phyloP scores from a whole-genome alignment of 768 basidiomycete species.

The Sporobolomyces phaffii region DNA sequence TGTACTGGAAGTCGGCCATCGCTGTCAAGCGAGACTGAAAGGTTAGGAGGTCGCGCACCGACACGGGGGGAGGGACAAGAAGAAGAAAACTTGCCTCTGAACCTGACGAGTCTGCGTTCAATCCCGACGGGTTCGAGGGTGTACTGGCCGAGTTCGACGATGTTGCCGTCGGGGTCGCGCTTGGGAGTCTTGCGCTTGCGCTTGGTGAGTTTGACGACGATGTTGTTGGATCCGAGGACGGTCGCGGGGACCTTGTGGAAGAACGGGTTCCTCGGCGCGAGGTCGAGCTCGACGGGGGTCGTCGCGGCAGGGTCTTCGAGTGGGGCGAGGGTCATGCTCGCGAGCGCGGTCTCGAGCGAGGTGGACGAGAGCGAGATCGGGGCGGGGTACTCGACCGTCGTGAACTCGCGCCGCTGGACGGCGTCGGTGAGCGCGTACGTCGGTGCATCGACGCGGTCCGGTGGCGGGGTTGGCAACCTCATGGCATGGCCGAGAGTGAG shows the following conservation, averaged over 20 bases:
- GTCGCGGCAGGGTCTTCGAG: conserved; percentile 51
- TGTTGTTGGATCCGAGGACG: conserved; percentile 56
- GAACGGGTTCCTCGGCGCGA: conserved; percentile 67
- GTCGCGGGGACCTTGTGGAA: conserved; percentile 78
- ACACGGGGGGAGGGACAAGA: conserved; percentile 41
- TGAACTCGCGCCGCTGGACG: background rate
- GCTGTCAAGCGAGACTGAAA: conserved; percentile 51
- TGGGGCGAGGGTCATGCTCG: conserved; percentile 76
- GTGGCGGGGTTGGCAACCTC: conserved; percentile 13
- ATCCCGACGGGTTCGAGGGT: conserved; percentile 66
- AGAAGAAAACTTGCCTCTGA: conserved; percentile 63
- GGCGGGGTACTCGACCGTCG: conserved; percentile 17
- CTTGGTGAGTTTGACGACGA: conserved; percentile 76
- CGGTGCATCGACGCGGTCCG: background rate
- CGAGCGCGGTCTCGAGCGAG: conserved; percentile 9
- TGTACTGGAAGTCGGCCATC: conserved; percentile 90
- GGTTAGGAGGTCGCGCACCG: too few species aligned
- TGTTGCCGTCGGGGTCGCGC: conserved; percentile 25
- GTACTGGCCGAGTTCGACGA: conserved; percentile 55
- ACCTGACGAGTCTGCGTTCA: conserved; percentile 75
- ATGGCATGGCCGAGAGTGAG: background rate
- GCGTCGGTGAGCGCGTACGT: background rate
- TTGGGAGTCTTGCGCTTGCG: conserved; percentile 49
- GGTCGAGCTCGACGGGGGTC: conserved; percentile 59
- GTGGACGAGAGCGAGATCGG: background rate